phyloP scores from a whole-genome alignment of 331 rosid species.

The Acacia pycnantha region DNA sequence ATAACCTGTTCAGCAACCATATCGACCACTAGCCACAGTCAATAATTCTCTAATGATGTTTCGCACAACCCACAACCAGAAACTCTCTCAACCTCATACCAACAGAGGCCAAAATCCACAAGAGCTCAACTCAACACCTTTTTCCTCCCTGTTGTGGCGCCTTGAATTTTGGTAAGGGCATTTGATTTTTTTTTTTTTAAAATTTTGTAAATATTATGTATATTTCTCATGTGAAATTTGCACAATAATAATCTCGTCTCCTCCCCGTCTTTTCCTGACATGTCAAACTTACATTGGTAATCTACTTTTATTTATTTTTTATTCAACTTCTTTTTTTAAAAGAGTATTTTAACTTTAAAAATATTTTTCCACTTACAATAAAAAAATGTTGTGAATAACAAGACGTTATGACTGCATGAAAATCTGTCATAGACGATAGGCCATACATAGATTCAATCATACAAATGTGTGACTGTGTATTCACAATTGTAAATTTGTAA shows the following conservation, averaged over 20 bases:
- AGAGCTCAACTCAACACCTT: no score
- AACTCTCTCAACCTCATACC: not conserved
- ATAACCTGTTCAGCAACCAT: not conserved
- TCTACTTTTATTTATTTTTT: not conserved
- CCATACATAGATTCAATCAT: not conserved
- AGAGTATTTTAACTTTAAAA: not conserved
- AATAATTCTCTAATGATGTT: not conserved
- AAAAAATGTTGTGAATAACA: not conserved
- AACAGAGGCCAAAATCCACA: not conserved
- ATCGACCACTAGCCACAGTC: not conserved
- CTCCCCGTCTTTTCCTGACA: no score
- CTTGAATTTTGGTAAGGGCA: no score
- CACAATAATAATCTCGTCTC: no score
- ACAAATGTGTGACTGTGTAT: not conserved
- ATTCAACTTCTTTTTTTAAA: not conserved
- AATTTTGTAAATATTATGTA: no score
- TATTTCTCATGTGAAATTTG: no score
- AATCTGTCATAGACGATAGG: not conserved
- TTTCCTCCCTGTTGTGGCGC: no score
- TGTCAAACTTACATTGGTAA: no score
- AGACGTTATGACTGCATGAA: not conserved
- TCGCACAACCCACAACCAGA: no score
- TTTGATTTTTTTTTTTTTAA: no score
- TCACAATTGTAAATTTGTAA: no score
- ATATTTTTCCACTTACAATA: not conserved